Percentiles rank a stretch among this genome's conserved stretches.
Conservation (phyloP, 306 rosid species). For the Quercus agrifolia region DNA sequence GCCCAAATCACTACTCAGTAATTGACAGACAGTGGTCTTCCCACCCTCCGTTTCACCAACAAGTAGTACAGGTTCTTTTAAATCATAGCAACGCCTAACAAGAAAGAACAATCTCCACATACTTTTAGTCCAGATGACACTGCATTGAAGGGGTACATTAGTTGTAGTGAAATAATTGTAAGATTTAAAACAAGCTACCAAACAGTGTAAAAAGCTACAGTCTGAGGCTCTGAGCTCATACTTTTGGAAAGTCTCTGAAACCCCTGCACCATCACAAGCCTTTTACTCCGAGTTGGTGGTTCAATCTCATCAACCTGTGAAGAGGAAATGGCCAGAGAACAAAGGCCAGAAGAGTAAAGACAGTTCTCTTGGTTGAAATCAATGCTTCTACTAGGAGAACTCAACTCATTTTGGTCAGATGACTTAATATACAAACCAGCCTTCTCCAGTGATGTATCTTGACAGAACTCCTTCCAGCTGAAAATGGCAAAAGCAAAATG, state of each 20-base stretch:
- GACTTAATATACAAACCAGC: slow-evolving; percentile 54
- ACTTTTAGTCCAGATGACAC: slow-evolving; percentile 61
- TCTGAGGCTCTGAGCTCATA: slow-evolving; percentile 22
- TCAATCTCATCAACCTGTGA: slow-evolving; percentile 33
- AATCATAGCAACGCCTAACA: slow-evolving; percentile 66
- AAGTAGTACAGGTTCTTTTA: slow-evolving; percentile 86
- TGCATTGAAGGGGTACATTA: slow-evolving; percentile 35
- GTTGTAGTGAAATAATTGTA: slow-evolving; percentile 1
- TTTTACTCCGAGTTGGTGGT: slow-evolving; percentile 48
- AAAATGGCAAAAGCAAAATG: slow-evolving; percentile 26
- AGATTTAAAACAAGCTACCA: neutral
- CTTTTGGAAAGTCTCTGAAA: slow-evolving; percentile 43
- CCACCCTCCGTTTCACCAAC: slow-evolving; percentile 99
- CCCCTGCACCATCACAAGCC: slow-evolving; percentile 29
- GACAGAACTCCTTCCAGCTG: slow-evolving; percentile 87
- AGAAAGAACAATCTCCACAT: slow-evolving; percentile 80
- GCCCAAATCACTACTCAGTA: slow-evolving; percentile 61
- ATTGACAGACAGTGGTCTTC: slow-evolving; percentile 94
- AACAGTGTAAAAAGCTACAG: neutral
- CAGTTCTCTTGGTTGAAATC: slow-evolving; percentile 37
- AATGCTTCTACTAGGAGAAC: slow-evolving; percentile 21
- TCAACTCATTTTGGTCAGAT: slow-evolving; percentile 18
- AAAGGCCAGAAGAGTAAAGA: slow-evolving; percentile 38
- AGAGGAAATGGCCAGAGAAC: slow-evolving; percentile 22
- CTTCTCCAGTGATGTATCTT: slow-evolving; percentile 70